Conservation (phyloP, 192 early-diverging fungal genomes). For the Entophlyctis helioformis region DNA sequence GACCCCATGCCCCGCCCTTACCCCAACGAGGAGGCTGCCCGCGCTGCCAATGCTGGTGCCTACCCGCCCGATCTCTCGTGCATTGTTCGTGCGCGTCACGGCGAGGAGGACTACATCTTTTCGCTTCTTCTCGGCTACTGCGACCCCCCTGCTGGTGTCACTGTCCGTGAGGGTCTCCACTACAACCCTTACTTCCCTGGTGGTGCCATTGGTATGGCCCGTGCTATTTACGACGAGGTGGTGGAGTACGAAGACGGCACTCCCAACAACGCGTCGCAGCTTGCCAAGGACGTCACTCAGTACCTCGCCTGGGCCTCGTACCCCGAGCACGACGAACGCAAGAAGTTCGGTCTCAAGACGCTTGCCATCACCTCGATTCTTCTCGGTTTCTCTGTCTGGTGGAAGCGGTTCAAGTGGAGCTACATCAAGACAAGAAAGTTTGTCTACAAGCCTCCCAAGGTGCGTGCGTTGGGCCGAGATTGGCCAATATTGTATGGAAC, state of each 20-base stretch:
- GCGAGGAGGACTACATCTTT: constrained; percentile 94
- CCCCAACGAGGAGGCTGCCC: constrained; percentile 92
- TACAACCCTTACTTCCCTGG: constrained; percentile 99
- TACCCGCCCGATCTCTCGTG: constrained; percentile 90
- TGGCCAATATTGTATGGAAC: too few relatives aligned
- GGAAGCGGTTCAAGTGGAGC: constrained; percentile 90
- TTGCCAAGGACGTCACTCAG: constrained; percentile 91
- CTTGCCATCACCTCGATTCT: constrained; percentile 57
- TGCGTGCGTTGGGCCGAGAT: too few relatives aligned
- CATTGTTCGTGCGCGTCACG: constrained; percentile 89
- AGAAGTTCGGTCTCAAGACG: constrained; percentile 90
- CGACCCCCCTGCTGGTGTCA: constrained; percentile 88
- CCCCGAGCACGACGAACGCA: constrained; percentile 93
- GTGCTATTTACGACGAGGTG: constrained; percentile 82
- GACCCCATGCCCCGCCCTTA: constrained; percentile 87
- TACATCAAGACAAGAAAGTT: constrained; percentile 89
- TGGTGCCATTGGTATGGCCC: constrained; percentile 94
- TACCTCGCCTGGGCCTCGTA: constrained; percentile 95
- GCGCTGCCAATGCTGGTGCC: constrained; percentile 92
- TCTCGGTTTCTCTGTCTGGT: constrained; percentile 68
- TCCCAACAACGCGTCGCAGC: constrained; percentile 87
- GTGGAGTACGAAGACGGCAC: constrained; percentile 97
- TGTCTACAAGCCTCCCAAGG: too few relatives aligned
- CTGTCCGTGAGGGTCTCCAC: constrained; percentile 88
- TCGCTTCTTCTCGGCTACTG: constrained; percentile 88